These are phyloP conservation scores for Barnettozyma sucrosica DNA, from an alignment of 805 yeast genomes.

Conservation along the genomic window DNA sequence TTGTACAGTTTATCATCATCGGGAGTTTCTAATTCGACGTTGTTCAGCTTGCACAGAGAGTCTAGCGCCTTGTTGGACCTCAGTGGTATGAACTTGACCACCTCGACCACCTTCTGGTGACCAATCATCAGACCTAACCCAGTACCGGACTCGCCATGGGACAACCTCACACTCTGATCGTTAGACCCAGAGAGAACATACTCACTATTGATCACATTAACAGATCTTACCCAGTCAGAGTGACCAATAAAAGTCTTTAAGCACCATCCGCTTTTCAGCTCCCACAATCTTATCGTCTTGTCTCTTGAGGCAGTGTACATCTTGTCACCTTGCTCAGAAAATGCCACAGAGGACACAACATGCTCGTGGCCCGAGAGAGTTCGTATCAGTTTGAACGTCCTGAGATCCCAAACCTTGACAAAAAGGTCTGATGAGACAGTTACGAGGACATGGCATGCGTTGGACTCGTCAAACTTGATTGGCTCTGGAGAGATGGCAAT, in stretches of 20 bases:
- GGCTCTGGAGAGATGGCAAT: slow-evolving; percentile 49
- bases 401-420: slow-evolving; percentile 68
- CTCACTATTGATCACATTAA: slow-evolving; percentile 51
- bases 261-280: slow-evolving; percentile 61
- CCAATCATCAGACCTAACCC: slow-evolving; percentile 65
- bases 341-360: slow-evolving; percentile 60
- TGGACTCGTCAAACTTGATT: slow-evolving; percentile 17
- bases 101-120: slow-evolving; percentile 80
- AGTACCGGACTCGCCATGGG: slow-evolving; percentile 61
- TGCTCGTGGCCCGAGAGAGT: slow-evolving; percentile 85
- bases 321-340: slow-evolving; percentile 36
- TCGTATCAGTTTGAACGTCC: slow-evolving; percentile 46
- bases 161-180: slow-evolving; percentile 67
- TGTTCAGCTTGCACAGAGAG: slow-evolving; percentile 29
- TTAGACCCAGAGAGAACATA: slow-evolving; percentile 69
- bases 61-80: slow-evolving; percentile 44
- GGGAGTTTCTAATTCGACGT: slow-evolving; percentile 1
- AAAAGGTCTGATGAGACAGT: slow-evolving; percentile 45
- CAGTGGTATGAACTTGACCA: slow-evolving; percentile 59
- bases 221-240: slow-evolving; percentile 78
- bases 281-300: slow-evolving; percentile 57
- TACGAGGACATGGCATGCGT: slow-evolving; percentile 30
- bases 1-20: slow-evolving; percentile 25
- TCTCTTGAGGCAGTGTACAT: slow-evolving; percentile 64
- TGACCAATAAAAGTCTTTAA: slow-evolving; percentile 67